Percentiles rank a stretch among this genome's conserved stretches.
phyloP scores from a whole-genome alignment of 2,329 filamentous ascomycete genomes.

The Colletotrichum higginsianum region DNA sequence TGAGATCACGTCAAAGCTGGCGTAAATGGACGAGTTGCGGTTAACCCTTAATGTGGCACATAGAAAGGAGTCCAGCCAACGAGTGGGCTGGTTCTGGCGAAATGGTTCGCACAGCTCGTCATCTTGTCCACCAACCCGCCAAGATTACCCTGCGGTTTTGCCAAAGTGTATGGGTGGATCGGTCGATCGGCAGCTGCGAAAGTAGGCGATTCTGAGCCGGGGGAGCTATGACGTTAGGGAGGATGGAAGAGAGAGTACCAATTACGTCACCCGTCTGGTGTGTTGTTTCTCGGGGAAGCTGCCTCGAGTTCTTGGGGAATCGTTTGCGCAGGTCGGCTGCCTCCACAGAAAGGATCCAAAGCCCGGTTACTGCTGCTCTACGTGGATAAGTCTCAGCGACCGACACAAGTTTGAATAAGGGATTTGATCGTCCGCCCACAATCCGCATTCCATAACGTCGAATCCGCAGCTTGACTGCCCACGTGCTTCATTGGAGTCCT shows the following conservation, averaged over 20 bases:
- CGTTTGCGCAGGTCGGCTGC: not conserved
- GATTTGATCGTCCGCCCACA: not conserved
- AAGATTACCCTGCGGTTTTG: constrained; percentile 29
- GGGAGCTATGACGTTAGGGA: constrained; percentile 34
- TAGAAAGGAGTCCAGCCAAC: constrained; percentile 13
- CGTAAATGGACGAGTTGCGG: constrained; percentile 24
- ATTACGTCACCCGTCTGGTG: constrained; percentile 28
- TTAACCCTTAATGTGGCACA: constrained; percentile 28
- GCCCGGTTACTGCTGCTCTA: not conserved
- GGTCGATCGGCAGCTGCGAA: constrained; percentile 25
- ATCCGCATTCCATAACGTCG: not conserved
- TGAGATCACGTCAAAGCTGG: constrained; percentile 32
- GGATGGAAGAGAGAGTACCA: not conserved
- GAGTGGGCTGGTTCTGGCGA: constrained; percentile 15
- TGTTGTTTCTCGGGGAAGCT: not conserved
- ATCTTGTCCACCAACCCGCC: constrained; percentile 33
- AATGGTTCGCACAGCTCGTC: constrained; percentile 22
- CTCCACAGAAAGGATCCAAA: not conserved
- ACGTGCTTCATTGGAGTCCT: too few relatives aligned
- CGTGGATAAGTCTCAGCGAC: not conserved
- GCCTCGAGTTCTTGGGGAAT: not conserved
- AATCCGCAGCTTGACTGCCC: too few relatives aligned
- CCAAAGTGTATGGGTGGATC: constrained; percentile 19
- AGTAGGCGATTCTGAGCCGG: constrained; percentile 16
- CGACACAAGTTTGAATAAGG: constrained; percentile 2